Evolutionary conservation across 2,329 filamentous ascomycete genomes (phyloP), one percentile per base, ranked within the genome.

Genomic region (Podosphaera xanthii): DNA sequence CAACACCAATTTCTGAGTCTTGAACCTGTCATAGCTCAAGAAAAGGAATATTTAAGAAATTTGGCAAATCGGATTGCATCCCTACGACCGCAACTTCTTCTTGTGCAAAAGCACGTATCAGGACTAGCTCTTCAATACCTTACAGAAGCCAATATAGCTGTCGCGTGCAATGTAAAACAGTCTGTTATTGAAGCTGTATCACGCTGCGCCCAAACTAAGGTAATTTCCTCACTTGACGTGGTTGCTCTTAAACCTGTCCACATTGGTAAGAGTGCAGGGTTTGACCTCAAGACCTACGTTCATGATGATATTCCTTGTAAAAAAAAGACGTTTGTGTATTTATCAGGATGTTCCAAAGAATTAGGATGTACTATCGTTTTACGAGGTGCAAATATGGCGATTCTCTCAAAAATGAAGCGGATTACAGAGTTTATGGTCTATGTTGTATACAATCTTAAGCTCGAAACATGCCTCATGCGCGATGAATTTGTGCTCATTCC

Each of bases 401-500:
- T 82, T 0, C 76, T 98, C 22, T 75, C 81, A 1, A 86, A 83
- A 65, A 82, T 98, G 70, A 98, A 98, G 72, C 80, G 82, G 58
- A 92, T 98, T 64, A 92, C 91, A 9, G 92, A 98, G 69, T 97
- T 98, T 68, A 96, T 98, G 91, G 86, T 94, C 44, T 98, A 97
- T 65, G 94, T 98, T 30, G 90, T 97, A 10, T 98, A 98, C 72
- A 98, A 96, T 66, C 76, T 98, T 58, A 95, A 94, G 68, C 77
- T 98, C 12, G 92, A 98, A 71, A 95, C 92, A 1, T 95, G 87
- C 65, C 75, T 98, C 53, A 87, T 98, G 78, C 80, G 87, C 58
- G 92, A 98, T 69, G 90, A 94, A 66, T 94, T 88, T 65, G 85
- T 94, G 14, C 80, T 90, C 62, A 84, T 94, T 31, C 89, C 89